phyloP scores from a whole-genome alignment of 495 filamentous ascomycete species.

The Clohesyomyces aquaticus region DNA sequence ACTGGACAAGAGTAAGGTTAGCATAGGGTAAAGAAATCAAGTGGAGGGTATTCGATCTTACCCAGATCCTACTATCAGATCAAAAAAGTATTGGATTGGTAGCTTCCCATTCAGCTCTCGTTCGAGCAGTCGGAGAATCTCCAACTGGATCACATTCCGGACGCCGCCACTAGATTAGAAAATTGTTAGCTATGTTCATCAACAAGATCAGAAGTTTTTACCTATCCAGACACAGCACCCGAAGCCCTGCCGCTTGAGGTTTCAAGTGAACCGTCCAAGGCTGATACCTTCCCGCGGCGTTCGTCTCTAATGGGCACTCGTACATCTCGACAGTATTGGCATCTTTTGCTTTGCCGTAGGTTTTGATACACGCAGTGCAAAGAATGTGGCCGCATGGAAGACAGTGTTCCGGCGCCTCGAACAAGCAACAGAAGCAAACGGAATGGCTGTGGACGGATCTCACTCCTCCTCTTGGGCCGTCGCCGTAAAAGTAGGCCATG shows the following conservation, averaged over 20 bases:
- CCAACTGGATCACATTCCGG: not conserved
- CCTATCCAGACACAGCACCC: conserved; percentile 7
- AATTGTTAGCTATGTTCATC: not conserved
- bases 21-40: not conserved
- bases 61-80: conserved; percentile 5
- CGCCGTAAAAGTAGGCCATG: conserved; percentile 1
- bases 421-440: conserved; percentile 5
- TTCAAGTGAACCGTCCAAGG: conserved; percentile 6
- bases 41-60: not conserved
- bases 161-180: not conserved
- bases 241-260: not conserved
- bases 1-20: not conserved
- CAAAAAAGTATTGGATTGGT: conserved; percentile 4
- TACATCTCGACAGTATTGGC: conserved; percentile 1
- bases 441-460: conserved; percentile 11
- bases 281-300: not conserved
- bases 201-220: not conserved
- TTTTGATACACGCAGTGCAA: not conserved
- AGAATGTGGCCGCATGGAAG: conserved; percentile 11
- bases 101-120: conserved; percentile 5
- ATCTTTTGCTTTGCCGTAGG: conserved; percentile 2
- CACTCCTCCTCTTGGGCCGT: not conserved
- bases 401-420: conserved; percentile 3
- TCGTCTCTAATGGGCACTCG: conserved; percentile 7
- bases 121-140: conserved; percentile 4